Base-by-base conservation (phyloP, 176 grass and related monocot species). In the Triticum dicoccoides region DNA sequence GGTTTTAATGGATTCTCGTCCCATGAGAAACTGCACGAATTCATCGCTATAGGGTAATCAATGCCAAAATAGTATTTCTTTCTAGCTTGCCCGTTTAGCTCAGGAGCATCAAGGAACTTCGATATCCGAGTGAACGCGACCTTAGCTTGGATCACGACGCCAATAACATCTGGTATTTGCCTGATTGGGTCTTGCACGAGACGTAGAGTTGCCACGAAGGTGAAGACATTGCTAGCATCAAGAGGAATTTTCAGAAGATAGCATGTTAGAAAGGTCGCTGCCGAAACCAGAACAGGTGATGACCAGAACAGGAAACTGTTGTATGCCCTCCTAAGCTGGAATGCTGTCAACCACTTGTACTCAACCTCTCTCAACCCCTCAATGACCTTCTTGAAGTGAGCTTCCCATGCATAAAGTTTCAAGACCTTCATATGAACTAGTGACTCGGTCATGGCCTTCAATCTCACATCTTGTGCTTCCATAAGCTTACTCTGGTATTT, bases 391-490 rank as follows among this genome's bases (percentile, higher is more conserved):
- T 80, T 92, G 83, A 99, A 99, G 85, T 99, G 97, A 37, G 77
- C 70, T 79, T 99, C 97, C 97, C 97, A 99, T 52, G 97, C 97
- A 81, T 99, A 96, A 51, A 99, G 90, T 59, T 96, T 99, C 80
- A 99, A 71, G 8, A 96, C 90, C 45, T 94, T 99, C 89, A 99
- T 94, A 58, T 92, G 91, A 62, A 91, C 79, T 79, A 96, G 87
- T 20, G 92, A 95, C 80, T 99, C 97, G 0, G 94, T 83, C 85
- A 99, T 89, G 39, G 94, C 92, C 75, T 99, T 99, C 69, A 99
- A 63, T 67, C 97, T 96, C 76, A 73, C 58, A 83, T 99, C 97
- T 89, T 99, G 94, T 72, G 97, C 85, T 82, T 89, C 90, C 97
- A 99, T 99, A 64, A 98, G 90, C 42, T 54, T 87, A 33, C 74